Conservation (phyloP, 1,284 basidiomycete species). For the Pholiota adiposa region DNA sequence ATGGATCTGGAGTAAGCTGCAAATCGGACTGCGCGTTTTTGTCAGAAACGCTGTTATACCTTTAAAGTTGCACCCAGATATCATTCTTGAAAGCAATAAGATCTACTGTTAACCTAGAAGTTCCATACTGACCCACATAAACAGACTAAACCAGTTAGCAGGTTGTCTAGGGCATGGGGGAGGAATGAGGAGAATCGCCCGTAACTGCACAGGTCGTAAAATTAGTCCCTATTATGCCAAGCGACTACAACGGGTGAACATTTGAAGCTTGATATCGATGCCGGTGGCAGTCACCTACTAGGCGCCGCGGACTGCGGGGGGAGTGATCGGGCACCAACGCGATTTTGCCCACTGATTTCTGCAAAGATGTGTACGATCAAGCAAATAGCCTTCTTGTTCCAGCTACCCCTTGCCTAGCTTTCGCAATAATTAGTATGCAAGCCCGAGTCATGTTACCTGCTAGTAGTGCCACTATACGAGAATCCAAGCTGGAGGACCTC, state of each 20-base stretch:
- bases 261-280: not conserved
- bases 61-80: not conserved
- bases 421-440: not conserved
- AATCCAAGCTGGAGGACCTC: not conserved
- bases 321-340: not conserved
- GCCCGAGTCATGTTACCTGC: not conserved
- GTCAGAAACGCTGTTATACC: not conserved
- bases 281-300: not conserved
- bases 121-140: not conserved
- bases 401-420: not conserved
- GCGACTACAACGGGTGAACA: not conserved
- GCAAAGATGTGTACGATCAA: not conserved
- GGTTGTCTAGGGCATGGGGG: not conserved
- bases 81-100: not conserved
- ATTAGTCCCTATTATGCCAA: not conserved
- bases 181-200: not conserved
- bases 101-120: not conserved
- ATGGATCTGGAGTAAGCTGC: not conserved
- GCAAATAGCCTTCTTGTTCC: not conserved
- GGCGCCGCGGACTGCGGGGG: not conserved
- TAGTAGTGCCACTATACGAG: not conserved
- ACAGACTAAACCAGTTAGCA: not conserved
- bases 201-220: not conserved
- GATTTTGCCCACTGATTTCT: not conserved
- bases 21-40: not conserved